Evolutionary conservation across 768 basidiomycete genomes (phyloP).

Genomic region (Mrakia gelida): DNA sequence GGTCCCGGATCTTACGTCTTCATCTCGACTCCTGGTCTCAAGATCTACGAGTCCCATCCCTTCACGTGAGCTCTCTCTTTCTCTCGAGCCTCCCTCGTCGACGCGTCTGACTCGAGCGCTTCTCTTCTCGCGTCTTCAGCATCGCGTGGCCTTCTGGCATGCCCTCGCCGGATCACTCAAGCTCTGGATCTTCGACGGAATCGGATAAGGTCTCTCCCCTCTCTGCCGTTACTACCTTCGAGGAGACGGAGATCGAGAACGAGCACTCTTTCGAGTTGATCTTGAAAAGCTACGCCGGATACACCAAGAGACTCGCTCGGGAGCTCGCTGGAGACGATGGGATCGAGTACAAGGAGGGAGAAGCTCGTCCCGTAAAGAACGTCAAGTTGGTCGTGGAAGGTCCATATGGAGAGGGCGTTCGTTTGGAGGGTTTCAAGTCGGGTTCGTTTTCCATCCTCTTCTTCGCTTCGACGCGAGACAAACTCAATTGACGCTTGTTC

Average conservation of each 20-base stretch:
- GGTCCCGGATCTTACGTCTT: conserved; percentile 26
- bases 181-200: neutral
- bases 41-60: conserved; percentile 17
- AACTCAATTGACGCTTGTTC: no score
- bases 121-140: neutral
- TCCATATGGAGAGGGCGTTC: conserved; percentile 7
- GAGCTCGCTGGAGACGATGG: neutral
- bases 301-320: conserved; percentile 9
- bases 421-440: conserved; percentile 5
- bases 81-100: no score
- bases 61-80: conserved; percentile 6
- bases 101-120: neutral
- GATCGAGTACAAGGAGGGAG: neutral
- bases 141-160: conserved; percentile 19
- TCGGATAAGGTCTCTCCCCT: neutral
- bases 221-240: neutral
- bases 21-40: neutral
- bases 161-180: conserved; percentile 2
- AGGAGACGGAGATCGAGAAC: neutral
- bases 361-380: neutral
- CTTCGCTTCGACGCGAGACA: neutral
- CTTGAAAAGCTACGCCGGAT: conserved; percentile 21
- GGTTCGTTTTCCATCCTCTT: neutral
- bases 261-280: conserved; percentile 20
- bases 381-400: conserved; percentile 25